These are phyloP conservation scores for Pythium brachiatum DNA, from an alignment of 352 stramenopile genomes.

Conservation along the genomic window DNA sequence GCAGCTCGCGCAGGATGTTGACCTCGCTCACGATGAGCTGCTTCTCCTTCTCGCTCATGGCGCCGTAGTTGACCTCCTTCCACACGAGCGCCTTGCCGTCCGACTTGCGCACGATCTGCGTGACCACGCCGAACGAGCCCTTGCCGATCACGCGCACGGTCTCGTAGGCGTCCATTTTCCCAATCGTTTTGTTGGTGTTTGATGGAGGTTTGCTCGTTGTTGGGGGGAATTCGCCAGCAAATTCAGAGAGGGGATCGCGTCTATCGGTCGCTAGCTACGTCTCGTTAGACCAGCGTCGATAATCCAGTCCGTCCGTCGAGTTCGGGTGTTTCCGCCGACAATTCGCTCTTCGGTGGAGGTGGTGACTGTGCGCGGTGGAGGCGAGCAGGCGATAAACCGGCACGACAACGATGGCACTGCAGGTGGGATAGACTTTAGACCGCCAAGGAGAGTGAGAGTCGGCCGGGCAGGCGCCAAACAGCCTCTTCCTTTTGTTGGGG, in stretches of 20 bases:
- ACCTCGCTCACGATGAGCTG: constrained; percentile 93
- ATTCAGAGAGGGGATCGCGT: too few relatives aligned
- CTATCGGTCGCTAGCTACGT: too few relatives aligned
- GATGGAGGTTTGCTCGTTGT: background rate
- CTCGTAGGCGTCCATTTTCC: constrained; percentile 85
- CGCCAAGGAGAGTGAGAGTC: background rate
- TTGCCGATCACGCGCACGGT: constrained; percentile 88
- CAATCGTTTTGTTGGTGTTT: background rate
- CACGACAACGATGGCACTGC: background rate
- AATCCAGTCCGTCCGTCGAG: background rate
- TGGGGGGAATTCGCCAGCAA: background rate
- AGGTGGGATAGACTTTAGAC: background rate
- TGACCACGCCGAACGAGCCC: constrained; percentile 90
- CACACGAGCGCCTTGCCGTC: constrained; percentile 91
- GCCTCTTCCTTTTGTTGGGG: too few relatives aligned
- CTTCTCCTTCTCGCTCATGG: constrained; percentile 93
- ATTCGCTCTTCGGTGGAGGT: background rate
- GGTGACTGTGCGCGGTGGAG: background rate
- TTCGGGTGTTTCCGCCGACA: background rate
- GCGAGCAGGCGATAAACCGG: background rate
- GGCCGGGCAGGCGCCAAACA: too few relatives aligned
- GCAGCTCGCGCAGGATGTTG: constrained; percentile 92
- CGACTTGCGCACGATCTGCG: constrained; percentile 86
- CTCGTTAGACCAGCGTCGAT: too few relatives aligned
- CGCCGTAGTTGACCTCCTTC: constrained; percentile 92